phyloP scores from a whole-genome alignment of 2,329 filamentous ascomycete species.

The Aspergillus terreus region DNA sequence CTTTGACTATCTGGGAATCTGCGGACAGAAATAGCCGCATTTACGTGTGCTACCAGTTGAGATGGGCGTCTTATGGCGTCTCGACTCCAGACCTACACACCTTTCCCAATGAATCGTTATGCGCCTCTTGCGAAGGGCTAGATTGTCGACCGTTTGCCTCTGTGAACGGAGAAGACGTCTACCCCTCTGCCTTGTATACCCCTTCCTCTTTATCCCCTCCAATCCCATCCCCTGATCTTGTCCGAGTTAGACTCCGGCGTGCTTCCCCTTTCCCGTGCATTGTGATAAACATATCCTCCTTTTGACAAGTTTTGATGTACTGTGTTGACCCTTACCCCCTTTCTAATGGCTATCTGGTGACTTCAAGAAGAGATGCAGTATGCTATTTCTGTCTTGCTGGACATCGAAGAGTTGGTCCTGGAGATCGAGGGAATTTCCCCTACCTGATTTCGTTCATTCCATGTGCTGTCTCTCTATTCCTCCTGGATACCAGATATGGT shows the following conservation, averaged over 20 bases:
- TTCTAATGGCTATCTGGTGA: slow-evolving; percentile 18
- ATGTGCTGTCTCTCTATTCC: slow-evolving; percentile 11
- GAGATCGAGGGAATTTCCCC: slow-evolving; percentile 16
- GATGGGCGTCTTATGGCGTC: not conserved
- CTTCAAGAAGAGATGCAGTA: slow-evolving; percentile 10
- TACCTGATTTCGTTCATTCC: slow-evolving; percentile 13
- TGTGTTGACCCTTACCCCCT: slow-evolving; percentile 16
- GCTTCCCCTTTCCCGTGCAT: slow-evolving; percentile 1
- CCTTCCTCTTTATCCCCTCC: slow-evolving; percentile 2
- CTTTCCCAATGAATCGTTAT: not conserved
- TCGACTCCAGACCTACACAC: not conserved
- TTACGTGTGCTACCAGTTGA: not conserved
- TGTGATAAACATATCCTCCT: slow-evolving; percentile 7
- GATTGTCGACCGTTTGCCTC: not conserved
- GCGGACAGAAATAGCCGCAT: not conserved
- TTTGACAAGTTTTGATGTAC: slow-evolving; percentile 20
- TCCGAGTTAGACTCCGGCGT: slow-evolving; percentile 2
- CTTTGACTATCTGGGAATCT: not conserved
- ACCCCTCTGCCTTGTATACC: not conserved
- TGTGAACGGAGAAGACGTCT: not conserved
- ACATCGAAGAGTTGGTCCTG: slow-evolving; percentile 11
- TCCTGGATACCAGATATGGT: slow-evolving; percentile 20
- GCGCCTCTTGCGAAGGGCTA: not conserved
- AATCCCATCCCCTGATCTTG: slow-evolving; percentile 3
- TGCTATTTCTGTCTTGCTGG: slow-evolving; percentile 1